These are phyloP conservation scores for Astrocystis sublimbata DNA, from an alignment of 495 filamentous ascomycete species.

Conservation along the genomic window DNA sequence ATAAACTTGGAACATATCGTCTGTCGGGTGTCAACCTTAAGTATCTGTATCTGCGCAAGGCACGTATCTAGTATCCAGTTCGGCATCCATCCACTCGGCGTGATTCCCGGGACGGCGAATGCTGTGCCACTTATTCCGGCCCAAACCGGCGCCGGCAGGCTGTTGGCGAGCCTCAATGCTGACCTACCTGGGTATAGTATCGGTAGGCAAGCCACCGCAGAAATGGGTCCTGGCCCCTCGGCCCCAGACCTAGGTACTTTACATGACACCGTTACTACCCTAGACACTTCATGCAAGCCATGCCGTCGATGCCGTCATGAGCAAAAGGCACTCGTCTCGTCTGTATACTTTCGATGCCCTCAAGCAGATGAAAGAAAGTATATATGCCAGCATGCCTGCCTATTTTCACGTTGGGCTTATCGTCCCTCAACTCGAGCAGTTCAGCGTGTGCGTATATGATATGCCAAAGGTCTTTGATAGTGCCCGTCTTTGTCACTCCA, in stretches of 20 bases:
- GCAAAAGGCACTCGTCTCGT: not conserved
- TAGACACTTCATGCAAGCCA: not conserved
- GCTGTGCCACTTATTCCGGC: not conserved
- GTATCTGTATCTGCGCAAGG: not conserved
- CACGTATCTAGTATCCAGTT: not conserved
- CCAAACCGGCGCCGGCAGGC: not conserved
- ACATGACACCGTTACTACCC: too few species aligned
- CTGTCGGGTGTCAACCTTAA: too few species aligned
- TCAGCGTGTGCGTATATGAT: too few species aligned
- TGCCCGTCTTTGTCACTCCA: too few species aligned
- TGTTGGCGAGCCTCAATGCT: not conserved
- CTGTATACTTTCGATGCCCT: not conserved
- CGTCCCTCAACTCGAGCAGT: too few species aligned
- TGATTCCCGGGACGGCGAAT: not conserved
- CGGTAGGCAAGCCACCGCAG: not conserved
- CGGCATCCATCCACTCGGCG: not conserved
- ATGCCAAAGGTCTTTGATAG: too few species aligned
- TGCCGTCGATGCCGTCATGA: not conserved
- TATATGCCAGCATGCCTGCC: too few species aligned
- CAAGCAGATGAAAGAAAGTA: too few species aligned
- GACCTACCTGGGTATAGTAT: too few species aligned
- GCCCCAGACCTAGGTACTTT: too few species aligned
- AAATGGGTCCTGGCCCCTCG: not conserved
- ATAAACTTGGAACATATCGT: too few species aligned
- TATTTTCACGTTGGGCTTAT: too few species aligned